Evolutionary conservation across 2,329 filamentous ascomycete species (phyloP), one percentile per base, ranked within the genome.

Genomic region (Aureobasidium lini): DNA sequence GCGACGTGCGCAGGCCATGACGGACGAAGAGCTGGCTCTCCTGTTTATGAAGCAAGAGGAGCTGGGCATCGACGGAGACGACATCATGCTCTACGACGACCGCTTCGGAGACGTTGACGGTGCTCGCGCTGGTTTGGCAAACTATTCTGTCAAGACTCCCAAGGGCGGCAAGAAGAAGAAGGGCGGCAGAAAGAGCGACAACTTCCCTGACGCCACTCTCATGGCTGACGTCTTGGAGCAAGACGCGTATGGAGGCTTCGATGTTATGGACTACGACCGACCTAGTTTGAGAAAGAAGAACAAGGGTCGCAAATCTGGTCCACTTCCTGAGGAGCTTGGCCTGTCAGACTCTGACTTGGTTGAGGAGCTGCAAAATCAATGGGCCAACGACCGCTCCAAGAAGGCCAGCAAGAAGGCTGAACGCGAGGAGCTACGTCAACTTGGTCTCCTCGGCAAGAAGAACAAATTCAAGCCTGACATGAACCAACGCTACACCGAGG

Each of bases 191-290:
- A 65, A 64, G 43, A 70, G 71, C 23, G 62, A 63, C 43, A 69
- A 66, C 39, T 85, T 84, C 66, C 79, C 81, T 15, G 77, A 78
- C 39, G 83, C 82, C 6, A 76, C 76, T 47, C 75, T 78, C 15
- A 78, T 85, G 65, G 82, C 81, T 3, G 82, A 84, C 67, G 77
- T 79, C 0, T 73, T 85, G 2, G 81, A 84, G n/a, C 72, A 76
- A 62, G 80, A 83, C 64, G 80, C 82, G 59, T 78, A 85, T 60
- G 84, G 87, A 62, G 88, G 84, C 8, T 86, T 96, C 63, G 90
- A 96, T 68, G 77, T 95, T 46, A 93, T 94, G 86, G 89, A 95
- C 67, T 90, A 88, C 74, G 82, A 88, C 15, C 80, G 85, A 29
- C 84, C 86, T 1, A 90, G 84, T 57, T 71, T 91, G 6, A 81